Evolutionary conservation across 129 eudicot species (phyloP), one percentile per base, ranked within the genome.

Genomic region (Arctium minus): DNA sequence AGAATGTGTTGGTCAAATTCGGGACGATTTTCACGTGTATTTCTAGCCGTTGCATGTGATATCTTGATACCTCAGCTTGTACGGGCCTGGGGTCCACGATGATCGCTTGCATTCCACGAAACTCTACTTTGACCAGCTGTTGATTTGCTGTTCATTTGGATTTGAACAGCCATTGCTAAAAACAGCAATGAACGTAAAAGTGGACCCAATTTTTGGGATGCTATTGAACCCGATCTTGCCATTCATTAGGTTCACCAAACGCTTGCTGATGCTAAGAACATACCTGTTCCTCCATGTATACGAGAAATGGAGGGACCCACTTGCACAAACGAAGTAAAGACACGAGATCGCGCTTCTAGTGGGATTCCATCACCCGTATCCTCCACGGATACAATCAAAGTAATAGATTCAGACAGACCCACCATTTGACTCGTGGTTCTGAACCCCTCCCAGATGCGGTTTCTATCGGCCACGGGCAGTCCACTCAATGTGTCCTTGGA

Each of bases 261-360:
- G 90, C 88, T 93, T 95, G 91, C 99, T 95, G 60, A 95, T 95
- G 92, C 99, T 95, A 27, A 95, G 78, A 39, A 97, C 99, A 95
- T 95, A 33, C 99, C 99, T 5, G 99, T 95, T 83, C 99, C 99
- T 29, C 99, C 99, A 73, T 93, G 96, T 37, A 86, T 84, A 48
- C 98, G 87, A 10, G 95, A 86, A 79, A 89, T 92, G 29, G 96
- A 92, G 70, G 97, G 97, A 36, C 94, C 97, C 80, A 93, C 99
- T 84, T 95, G 99, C 99, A 95, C 90, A 85, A 93, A 95, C 27
- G 99, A 97, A 17, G 92, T 95, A 80, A 95, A 95, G 75, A 95
- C 83, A 18, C 88, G 92, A 82, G 94, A 56, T 86, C 91, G 97
- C 22, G 97, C 95, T 36, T 88, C 92, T 33, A 81, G 40, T 12